A percentile compares a stretch with the other conserved stretches of the same genome.
Evolutionary conservation across 495 filamentous ascomycete genomes (phyloP).

Genomic region (Chaetomidium leptoderma): DNA sequence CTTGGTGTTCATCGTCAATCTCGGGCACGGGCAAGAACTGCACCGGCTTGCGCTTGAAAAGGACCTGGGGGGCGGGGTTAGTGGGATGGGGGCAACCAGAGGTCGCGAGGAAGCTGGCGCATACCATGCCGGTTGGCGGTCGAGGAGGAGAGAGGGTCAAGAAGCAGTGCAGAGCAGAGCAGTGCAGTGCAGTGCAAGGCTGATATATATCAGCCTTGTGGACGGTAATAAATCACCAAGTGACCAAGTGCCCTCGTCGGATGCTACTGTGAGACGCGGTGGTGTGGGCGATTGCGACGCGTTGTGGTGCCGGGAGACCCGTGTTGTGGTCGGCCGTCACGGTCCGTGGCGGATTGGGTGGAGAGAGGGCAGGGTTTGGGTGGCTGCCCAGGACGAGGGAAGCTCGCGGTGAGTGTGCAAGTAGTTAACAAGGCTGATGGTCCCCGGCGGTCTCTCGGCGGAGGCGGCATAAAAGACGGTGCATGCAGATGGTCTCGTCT

Average conservation of each 20-base stretch:
- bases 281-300: slow-evolving; percentile 22
- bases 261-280: slow-evolving; percentile 10
- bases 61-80: slow-evolving; percentile 56
- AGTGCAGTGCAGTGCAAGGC: slow-evolving; percentile 36
- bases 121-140: slow-evolving; percentile 30
- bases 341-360: slow-evolving; percentile 32
- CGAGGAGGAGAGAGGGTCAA: neutral
- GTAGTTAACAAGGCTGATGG: slow-evolving; percentile 18
- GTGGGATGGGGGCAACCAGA: slow-evolving; percentile 5
- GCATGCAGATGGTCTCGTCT: neutral
- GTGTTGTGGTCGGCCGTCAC: slow-evolving; percentile 33
- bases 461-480: neutral
- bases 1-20: slow-evolving; percentile 72
- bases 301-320: slow-evolving; percentile 23
- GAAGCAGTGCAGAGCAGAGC: slow-evolving; percentile 17
- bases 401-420: slow-evolving; percentile 15
- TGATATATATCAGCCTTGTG: slow-evolving; percentile 36
- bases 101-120: slow-evolving; percentile 2
- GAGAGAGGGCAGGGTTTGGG: slow-evolving; percentile 31
- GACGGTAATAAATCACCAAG: neutral
- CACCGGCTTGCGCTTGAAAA: slow-evolving; percentile 94
- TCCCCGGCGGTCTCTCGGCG: neutral
- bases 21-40: slow-evolving; percentile 69
- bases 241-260: neutral
- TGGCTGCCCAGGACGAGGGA: slow-evolving; percentile 14